phyloP scores from a whole-genome alignment of 2,329 filamentous ascomycete species.

The Colletotrichum eleusines region DNA sequence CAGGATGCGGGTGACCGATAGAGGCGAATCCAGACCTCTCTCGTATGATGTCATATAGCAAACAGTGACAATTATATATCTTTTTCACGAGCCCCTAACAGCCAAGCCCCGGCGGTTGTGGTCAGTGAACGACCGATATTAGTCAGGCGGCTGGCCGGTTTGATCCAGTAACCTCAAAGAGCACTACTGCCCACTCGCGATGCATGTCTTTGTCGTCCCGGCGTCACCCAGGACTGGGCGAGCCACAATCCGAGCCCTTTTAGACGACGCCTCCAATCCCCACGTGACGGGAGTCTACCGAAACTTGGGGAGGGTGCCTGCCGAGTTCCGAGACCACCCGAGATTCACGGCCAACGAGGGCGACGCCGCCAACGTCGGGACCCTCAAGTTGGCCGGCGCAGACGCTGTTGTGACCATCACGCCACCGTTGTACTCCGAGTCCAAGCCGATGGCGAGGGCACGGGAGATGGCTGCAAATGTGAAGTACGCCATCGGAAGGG shows the following conservation, averaged over 20 bases:
- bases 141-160: background rate
- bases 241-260: slow-evolving; percentile 48
- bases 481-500: slow-evolving; percentile 48
- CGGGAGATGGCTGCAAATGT: slow-evolving; percentile 53
- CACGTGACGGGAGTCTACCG: slow-evolving; percentile 50
- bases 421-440: slow-evolving; percentile 50
- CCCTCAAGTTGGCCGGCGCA: slow-evolving; percentile 48
- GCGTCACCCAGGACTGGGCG: slow-evolving; percentile 51
- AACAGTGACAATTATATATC: background rate
- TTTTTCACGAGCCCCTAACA: background rate
- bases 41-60: slow-evolving; percentile 18
- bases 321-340: slow-evolving; percentile 46
- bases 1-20: background rate
- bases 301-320: slow-evolving; percentile 47
- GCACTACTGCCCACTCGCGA: background rate
- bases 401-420: slow-evolving; percentile 52
- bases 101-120: background rate
- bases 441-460: slow-evolving; percentile 45
- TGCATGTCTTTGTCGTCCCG: slow-evolving; percentile 52
- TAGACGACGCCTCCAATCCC: slow-evolving; percentile 43
- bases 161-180: background rate
- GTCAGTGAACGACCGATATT: background rate
- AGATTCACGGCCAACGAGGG: slow-evolving; percentile 49
- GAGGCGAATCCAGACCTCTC: slow-evolving; percentile 9
- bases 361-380: slow-evolving; percentile 46